Conservation (phyloP, 129 eudicot species). For the Pittosporum tobira region DNA sequence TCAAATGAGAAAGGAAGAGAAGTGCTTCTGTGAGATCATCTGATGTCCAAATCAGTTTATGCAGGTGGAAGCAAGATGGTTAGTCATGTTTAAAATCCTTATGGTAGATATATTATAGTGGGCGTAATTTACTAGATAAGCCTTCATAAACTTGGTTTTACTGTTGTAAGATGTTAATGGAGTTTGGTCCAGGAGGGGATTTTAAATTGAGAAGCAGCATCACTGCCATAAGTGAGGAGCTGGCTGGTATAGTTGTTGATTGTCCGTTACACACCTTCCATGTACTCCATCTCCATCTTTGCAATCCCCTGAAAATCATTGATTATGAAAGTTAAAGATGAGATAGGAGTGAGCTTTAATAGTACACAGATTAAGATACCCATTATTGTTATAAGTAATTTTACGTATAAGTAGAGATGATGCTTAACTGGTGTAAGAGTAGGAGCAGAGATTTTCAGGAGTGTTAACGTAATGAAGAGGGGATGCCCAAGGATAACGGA, state of each 20-base stretch:
- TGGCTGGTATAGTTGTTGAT: conserved; percentile 79
- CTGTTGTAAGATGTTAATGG: no score
- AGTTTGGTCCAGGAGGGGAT: background rate
- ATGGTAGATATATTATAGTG: background rate
- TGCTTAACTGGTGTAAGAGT: conserved; percentile 42
- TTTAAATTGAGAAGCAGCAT: conserved; percentile 50
- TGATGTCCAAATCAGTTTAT: conserved; percentile 8
- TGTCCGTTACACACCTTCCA: conserved; percentile 87
- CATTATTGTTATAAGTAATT: no score
- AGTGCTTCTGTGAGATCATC: conserved; percentile 87
- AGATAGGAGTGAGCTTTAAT: no score
- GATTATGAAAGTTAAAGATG: background rate
- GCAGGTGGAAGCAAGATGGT: conserved; percentile 1
- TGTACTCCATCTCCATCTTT: conserved; percentile 64
- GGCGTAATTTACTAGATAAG: no score
- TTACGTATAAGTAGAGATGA: no score
- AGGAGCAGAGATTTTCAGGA: conserved; percentile 75
- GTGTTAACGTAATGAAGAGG: conserved; percentile 72
- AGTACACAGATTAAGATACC: no score
- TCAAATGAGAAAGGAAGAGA: conserved; percentile 75
- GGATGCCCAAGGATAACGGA: conserved; percentile 67
- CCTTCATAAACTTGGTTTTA: no score
- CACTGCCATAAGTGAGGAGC: conserved; percentile 50
- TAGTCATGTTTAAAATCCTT: background rate
- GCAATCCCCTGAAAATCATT: conserved; percentile 76